phyloP scores from a whole-genome alignment of 164 flowering plant genomes.

The Tetrastigma voinierianum region DNA sequence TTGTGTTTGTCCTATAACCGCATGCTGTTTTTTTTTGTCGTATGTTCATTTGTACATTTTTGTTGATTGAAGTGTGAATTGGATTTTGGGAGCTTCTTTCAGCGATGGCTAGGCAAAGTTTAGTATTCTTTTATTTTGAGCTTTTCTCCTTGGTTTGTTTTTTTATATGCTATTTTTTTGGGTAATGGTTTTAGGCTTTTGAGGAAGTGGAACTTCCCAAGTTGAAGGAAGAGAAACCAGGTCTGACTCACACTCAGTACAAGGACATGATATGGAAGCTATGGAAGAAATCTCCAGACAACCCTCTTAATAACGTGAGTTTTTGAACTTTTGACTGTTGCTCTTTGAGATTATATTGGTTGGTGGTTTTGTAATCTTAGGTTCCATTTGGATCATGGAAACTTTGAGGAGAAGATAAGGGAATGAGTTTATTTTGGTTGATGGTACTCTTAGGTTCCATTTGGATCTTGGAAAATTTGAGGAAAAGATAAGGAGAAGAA shows the following conservation, averaged over 20 bases:
- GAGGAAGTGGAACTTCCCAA: slow-evolving; percentile 92
- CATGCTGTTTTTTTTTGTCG: slow-evolving; percentile 1
- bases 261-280: slow-evolving; percentile 99
- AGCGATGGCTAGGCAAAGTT: not conserved
- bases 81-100: not conserved
- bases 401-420: too few species aligned
- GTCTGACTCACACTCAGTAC: slow-evolving; percentile 94
- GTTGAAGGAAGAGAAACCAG: slow-evolving; percentile 94
- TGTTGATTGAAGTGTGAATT: not conserved
- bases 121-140: not conserved
- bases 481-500: too few species aligned
- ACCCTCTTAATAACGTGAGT: slow-evolving; percentile 87
- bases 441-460: not conserved
- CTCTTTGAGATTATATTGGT: not conserved
- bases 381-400: too few species aligned
- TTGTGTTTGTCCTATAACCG: not conserved
- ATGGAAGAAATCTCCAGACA: slow-evolving; percentile 99
- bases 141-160: not conserved
- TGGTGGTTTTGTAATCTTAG: not conserved
- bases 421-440: not conserved
- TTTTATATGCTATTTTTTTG: not conserved
- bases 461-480: too few species aligned
- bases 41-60: not conserved
- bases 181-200: slow-evolving; percentile 55
- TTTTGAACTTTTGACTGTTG: not conserved